These are phyloP conservation scores for Lentinula aciculospora DNA, from an alignment of 768 basidiomycete genomes.

Conservation along the genomic window DNA sequence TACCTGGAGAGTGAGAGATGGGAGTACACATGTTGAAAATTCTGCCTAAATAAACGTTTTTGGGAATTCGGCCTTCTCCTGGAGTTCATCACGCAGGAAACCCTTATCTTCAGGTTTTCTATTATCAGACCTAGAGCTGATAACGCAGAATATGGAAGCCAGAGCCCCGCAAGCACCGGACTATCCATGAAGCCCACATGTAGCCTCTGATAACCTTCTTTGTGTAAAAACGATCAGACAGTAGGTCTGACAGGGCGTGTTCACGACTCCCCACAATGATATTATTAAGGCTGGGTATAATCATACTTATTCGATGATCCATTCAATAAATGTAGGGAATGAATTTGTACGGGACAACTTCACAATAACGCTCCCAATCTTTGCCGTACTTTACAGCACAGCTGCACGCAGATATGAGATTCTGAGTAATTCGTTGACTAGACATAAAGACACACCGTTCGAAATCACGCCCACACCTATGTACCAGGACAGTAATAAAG, in stretches of 20 bases:
- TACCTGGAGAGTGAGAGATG: no score
- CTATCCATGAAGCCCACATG: not conserved
- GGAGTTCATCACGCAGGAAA: no score
- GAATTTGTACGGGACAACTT: conserved; percentile 85
- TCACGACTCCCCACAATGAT: not conserved
- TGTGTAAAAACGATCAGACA: no score
- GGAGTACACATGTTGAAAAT: no score
- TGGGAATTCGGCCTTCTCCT: no score
- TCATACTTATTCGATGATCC: not conserved
- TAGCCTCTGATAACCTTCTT: no score
- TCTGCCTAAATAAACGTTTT: no score
- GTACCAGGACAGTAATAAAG: conserved; percentile 89
- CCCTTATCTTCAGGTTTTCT: no score
- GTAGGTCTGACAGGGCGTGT: no score
- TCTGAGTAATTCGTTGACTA: not conserved
- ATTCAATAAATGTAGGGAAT: conserved; percentile 79
- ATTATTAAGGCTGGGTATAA: conserved; percentile 1
- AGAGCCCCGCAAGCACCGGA: not conserved
- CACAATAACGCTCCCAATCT: conserved; percentile 90
- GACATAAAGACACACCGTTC: conserved; percentile 54
- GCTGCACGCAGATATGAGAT: conserved; percentile 26
- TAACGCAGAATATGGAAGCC: no score
- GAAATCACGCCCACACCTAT: conserved; percentile 91
- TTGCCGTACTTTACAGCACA: conserved; percentile 90
- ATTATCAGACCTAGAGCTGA: no score